Evolutionary conservation across 176 grass and related monocot species (phyloP).

Genomic region (Oryza meridionalis): DNA sequence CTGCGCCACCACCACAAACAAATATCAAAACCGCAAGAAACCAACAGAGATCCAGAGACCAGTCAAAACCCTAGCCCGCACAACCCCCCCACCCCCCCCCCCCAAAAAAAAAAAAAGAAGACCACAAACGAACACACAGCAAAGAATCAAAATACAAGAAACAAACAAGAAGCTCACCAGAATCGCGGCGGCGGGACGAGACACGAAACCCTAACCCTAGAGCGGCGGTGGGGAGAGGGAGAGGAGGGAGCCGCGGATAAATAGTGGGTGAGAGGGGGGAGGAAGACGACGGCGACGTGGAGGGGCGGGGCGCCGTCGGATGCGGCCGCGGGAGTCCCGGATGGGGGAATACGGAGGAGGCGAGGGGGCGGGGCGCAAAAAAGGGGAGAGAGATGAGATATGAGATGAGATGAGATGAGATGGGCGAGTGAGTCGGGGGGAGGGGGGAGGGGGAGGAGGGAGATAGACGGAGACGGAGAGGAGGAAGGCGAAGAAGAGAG

Average conservation of each 20-base stretch:
- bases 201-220: constrained; percentile 62
- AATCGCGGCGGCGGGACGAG: background rate
- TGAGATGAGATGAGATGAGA: too few species aligned
- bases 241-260: constrained; percentile 50
- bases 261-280: constrained; percentile 38
- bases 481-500: constrained; percentile 30
- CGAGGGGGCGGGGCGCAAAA: constrained; percentile 42
- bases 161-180: constrained; percentile 24
- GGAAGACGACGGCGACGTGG: constrained; percentile 69
- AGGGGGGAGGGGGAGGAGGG: constrained; percentile 5
- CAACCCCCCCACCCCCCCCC: constrained; percentile 18
- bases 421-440: background rate
- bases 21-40: background rate
- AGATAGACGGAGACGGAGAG: constrained; percentile 12
- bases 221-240: constrained; percentile 21
- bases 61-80: constrained; percentile 56
- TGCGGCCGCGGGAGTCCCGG: background rate
- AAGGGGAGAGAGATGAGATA: background rate
- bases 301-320: constrained; percentile 45
- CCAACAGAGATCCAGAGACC: background rate
- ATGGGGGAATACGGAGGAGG: constrained; percentile 30
- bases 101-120: too few species aligned
- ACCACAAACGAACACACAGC: too few species aligned
- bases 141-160: too few species aligned
- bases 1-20: background rate